phyloP scores from a whole-genome alignment of 2,329 filamentous ascomycete species.

The Cercospora janseana region DNA sequence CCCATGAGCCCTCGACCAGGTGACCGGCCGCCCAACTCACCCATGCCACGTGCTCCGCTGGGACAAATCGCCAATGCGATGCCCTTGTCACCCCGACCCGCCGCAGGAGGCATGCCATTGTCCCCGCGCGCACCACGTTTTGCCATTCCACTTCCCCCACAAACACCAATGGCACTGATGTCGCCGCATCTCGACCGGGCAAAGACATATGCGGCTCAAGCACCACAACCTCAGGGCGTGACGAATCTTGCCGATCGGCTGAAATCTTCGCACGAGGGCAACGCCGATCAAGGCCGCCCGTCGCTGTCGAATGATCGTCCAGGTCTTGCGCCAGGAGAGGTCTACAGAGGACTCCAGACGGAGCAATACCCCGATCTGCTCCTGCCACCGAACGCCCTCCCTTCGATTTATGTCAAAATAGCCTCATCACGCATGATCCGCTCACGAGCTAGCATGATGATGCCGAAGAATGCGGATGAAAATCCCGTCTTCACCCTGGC shows the following conservation, averaged over 20 bases:
- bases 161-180: conserved; percentile 64
- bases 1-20: conserved; percentile 61
- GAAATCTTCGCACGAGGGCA: conserved; percentile 24
- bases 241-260: conserved; percentile 26
- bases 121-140: conserved; percentile 73
- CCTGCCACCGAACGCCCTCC: conserved; percentile 82
- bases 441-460: conserved; percentile 79
- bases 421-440: conserved; percentile 94
- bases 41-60: conserved; percentile 57
- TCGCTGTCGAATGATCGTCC: conserved; percentile 30
- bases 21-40: conserved; percentile 59
- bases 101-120: conserved; percentile 55
- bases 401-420: conserved; percentile 80
- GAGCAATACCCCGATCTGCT: conserved; percentile 85
- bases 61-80: conserved; percentile 58
- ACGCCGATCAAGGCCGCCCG: conserved; percentile 30
- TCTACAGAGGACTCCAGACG: conserved; percentile 75
- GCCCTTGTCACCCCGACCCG: conserved; percentile 63
- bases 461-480: conserved; percentile 76
- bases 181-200: conserved; percentile 48
- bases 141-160: conserved; percentile 68
- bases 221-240: conserved; percentile 22
- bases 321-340: conserved; percentile 42
- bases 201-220: conserved; percentile 38
- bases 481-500: conserved; percentile 93